These are phyloP conservation scores for Leavenworthia alabamica DNA, from an alignment of 345 rosid species.

Conservation along the genomic window DNA sequence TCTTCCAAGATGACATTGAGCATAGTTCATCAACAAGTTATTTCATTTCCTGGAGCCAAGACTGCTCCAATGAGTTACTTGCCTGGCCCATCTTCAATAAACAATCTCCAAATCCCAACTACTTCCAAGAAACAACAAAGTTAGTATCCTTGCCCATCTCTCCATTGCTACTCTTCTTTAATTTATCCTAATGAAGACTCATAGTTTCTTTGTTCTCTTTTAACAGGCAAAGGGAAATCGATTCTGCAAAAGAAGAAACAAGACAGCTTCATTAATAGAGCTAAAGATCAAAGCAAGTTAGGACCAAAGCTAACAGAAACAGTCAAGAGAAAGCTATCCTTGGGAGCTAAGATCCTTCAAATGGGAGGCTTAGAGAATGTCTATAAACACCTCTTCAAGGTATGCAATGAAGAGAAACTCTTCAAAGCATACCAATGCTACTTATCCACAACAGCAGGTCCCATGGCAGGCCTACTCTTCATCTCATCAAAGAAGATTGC, in stretches of 20 bases:
- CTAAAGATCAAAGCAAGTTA: constrained; percentile 36
- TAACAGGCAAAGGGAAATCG: constrained; percentile 20
- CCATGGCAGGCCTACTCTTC: too few relatives aligned
- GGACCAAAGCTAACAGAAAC: constrained; percentile 46
- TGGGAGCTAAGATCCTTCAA: constrained; percentile 40
- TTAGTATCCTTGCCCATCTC: background rate
- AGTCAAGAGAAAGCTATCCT: constrained; percentile 37
- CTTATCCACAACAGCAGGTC: too few relatives aligned
- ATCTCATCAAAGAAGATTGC: constrained; percentile 38
- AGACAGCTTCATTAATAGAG: constrained; percentile 30
- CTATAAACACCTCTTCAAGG: constrained; percentile 37
- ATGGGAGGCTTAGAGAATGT: constrained; percentile 37
- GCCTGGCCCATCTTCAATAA: constrained; percentile 20
- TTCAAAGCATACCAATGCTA: constrained; percentile 51
- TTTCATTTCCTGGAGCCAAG: constrained; percentile 9
- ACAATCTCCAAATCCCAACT: constrained; percentile 25
- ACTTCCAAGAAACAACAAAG: constrained; percentile 4
- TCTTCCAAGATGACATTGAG: constrained; percentile 24
- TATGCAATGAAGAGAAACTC: constrained; percentile 39
- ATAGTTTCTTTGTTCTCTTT: too few relatives aligned
- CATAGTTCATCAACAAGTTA: constrained; percentile 14
- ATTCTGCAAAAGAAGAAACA: constrained; percentile 31
- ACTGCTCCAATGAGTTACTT: background rate
- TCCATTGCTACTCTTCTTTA: background rate
- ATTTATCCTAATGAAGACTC: too few relatives aligned